A percentile compares a stretch with the other conserved stretches of the same genome.
Conservation (phyloP, 768 basidiomycete species). For the Candolleomyces efflorescens region DNA sequence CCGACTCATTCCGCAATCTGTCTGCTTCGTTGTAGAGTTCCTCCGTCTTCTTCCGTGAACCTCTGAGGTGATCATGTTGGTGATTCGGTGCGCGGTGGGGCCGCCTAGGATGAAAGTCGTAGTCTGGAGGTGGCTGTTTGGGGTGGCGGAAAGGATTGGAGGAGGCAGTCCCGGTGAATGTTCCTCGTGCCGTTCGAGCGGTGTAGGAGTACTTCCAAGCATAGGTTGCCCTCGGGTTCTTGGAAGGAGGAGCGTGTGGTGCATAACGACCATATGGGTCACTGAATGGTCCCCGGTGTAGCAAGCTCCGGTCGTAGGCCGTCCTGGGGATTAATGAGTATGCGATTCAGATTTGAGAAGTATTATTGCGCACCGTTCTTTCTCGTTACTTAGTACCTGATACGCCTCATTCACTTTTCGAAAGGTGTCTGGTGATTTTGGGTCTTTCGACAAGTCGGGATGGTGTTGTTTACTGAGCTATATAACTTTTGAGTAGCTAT, state of each 20-base stretch:
- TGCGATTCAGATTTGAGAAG: neutral
- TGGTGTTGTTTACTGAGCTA: constrained; percentile 46
- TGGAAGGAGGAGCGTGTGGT: constrained; percentile 21
- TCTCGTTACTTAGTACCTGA: constrained; percentile 38
- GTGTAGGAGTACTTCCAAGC: constrained; percentile 33
- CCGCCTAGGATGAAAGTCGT: constrained; percentile 17
- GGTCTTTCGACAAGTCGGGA: constrained; percentile 44
- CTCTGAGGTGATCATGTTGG: constrained; percentile 8
- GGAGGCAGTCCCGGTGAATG: constrained; percentile 10
- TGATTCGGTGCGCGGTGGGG: constrained; percentile 7
- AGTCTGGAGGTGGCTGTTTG: constrained; percentile 18
- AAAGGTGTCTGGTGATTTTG: constrained; percentile 34
- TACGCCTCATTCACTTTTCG: constrained; percentile 41
- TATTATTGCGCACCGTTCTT: constrained; percentile 29
- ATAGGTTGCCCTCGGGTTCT: constrained; percentile 30
- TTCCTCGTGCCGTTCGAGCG: constrained; percentile 4
- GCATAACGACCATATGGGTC: constrained; percentile 15
- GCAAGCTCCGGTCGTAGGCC: constrained; percentile 40
- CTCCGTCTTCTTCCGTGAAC: constrained; percentile 10
- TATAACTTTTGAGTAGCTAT: neutral
- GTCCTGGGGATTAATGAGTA: constrained; percentile 24
- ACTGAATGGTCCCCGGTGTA: constrained; percentile 21
- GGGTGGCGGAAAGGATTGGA: constrained; percentile 11
- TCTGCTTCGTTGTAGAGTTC: constrained; percentile 16
- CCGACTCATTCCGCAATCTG: constrained; percentile 23